A percentile compares a stretch with the other conserved stretches of the same genome.
These are phyloP conservation scores for Solanum megistacrolobum DNA, from an alignment of 257 asterid species.

Conservation along the genomic window DNA sequence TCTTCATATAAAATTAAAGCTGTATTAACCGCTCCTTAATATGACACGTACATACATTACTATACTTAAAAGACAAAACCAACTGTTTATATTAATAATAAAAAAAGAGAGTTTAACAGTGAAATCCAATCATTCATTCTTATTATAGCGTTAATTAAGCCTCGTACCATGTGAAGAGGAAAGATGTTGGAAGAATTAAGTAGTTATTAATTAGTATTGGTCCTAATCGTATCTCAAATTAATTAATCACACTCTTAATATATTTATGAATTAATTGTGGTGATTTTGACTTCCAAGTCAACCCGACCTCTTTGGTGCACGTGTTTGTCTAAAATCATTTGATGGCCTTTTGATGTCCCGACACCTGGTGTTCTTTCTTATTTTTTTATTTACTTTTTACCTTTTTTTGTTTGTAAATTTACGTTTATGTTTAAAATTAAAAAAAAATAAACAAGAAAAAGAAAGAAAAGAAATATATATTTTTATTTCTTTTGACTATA, in stretches of 20 bases:
- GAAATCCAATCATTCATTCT: not conserved
- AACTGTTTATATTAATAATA: not conserved
- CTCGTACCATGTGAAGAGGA: not conserved
- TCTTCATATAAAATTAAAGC: not conserved
- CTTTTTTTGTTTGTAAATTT: not conserved
- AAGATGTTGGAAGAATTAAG: not conserved
- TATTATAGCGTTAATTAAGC: not conserved
- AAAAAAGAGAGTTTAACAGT: not conserved
- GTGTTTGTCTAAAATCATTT: slow-evolving; percentile 24
- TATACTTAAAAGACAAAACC: not conserved
- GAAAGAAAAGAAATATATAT: no score
- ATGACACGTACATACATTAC: not conserved
- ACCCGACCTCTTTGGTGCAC: slow-evolving; percentile 25
- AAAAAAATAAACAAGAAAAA: no score
- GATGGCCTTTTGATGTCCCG: not conserved
- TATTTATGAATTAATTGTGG: not conserved
- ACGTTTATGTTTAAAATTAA: no score
- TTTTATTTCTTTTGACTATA: no score
- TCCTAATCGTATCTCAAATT: not conserved
- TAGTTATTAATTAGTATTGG: not conserved
- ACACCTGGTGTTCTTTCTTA: not conserved
- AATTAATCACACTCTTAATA: not conserved
- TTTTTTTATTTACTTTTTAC: not conserved
- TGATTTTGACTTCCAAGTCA: slow-evolving; percentile 7
- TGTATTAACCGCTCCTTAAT: not conserved